Conservation (phyloP, 164 flowering plant species). For the Santalum album region DNA sequence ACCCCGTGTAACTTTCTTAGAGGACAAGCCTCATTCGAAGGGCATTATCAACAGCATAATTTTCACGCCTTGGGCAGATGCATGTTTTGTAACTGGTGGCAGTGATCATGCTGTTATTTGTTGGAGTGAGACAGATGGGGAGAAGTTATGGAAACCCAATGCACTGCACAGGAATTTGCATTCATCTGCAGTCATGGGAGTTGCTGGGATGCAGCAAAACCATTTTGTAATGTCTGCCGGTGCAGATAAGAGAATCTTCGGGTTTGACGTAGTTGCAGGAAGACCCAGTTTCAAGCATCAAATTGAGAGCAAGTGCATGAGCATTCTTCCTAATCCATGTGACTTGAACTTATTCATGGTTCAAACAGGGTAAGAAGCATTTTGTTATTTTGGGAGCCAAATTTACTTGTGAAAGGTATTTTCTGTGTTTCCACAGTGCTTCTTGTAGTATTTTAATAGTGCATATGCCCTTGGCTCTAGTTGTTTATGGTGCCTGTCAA, state of each 20-base stretch:
- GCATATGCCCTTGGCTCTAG: too few relatives aligned
- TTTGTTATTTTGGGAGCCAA: neutral
- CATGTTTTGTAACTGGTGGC: constrained; percentile 76
- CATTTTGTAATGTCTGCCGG: constrained; percentile 72
- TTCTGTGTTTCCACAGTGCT: neutral
- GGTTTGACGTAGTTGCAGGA: constrained; percentile 52
- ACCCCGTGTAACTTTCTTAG: constrained; percentile 52
- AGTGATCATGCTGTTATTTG: constrained; percentile 90
- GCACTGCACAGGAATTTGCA: constrained; percentile 61
- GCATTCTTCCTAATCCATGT: constrained; percentile 77
- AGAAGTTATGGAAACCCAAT: constrained; percentile 64
- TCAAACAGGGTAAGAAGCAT: constrained; percentile 70
- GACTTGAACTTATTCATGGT: constrained; percentile 95
- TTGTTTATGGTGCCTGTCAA: too few relatives aligned
- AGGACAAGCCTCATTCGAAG: constrained; percentile 79
- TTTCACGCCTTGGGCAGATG: constrained; percentile 77
- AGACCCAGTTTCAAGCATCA: constrained; percentile 68
- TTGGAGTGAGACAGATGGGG: constrained; percentile 62
- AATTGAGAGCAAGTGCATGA: constrained; percentile 91
- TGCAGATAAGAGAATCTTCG: constrained; percentile 77
- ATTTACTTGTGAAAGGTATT: neutral
- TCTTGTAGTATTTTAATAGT: too few relatives aligned
- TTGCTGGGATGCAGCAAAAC: constrained; percentile 78
- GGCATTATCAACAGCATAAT: constrained; percentile 77
- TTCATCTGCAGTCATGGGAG: constrained; percentile 96